These are phyloP conservation scores for Plenodomus biglobosus DNA, from an alignment of 2,329 filamentous ascomycete species.

Conservation along the genomic window DNA sequence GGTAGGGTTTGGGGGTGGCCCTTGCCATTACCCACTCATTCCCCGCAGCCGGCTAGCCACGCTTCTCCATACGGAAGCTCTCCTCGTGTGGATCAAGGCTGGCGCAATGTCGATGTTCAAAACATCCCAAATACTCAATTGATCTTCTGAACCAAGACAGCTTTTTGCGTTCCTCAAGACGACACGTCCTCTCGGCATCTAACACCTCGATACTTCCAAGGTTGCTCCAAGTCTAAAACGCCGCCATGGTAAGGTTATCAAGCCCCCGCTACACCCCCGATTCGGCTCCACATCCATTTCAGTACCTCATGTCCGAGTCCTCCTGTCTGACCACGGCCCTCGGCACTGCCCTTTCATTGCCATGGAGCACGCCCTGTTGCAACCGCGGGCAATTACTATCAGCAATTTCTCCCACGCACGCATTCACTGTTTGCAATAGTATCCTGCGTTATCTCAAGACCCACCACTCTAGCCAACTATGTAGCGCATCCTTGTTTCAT, in stretches of 20 bases:
- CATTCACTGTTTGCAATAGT: too few relatives aligned
- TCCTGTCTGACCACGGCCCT: neutral
- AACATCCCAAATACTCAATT: too few relatives aligned
- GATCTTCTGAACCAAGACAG: too few relatives aligned
- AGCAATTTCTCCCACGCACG: too few relatives aligned
- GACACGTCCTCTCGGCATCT: too few relatives aligned
- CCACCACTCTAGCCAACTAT: too few relatives aligned
- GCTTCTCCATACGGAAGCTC: slow-evolving; percentile 9
- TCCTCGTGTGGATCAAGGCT: slow-evolving; percentile 5
- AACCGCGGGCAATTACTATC: neutral
- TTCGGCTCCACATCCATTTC: neutral
- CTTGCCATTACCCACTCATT: slow-evolving; percentile 4
- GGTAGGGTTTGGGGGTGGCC: neutral
- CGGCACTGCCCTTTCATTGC: neutral
- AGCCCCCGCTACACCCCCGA: neutral
- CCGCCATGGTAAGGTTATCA: too few relatives aligned
- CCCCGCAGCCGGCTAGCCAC: slow-evolving; percentile 11
- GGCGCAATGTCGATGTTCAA: neutral
- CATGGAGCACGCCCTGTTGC: neutral
- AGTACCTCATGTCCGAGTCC: neutral
- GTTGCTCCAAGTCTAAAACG: too few relatives aligned
- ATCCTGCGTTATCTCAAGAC: neutral
- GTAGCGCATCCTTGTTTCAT: neutral
- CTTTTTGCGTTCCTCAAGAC: too few relatives aligned
- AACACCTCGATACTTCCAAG: too few relatives aligned